A percentile compares a stretch with the other conserved stretches of the same genome.
Evolutionary conservation across 1,284 basidiomycete genomes (phyloP).

Genomic region (Phenoliferia sp.): DNA sequence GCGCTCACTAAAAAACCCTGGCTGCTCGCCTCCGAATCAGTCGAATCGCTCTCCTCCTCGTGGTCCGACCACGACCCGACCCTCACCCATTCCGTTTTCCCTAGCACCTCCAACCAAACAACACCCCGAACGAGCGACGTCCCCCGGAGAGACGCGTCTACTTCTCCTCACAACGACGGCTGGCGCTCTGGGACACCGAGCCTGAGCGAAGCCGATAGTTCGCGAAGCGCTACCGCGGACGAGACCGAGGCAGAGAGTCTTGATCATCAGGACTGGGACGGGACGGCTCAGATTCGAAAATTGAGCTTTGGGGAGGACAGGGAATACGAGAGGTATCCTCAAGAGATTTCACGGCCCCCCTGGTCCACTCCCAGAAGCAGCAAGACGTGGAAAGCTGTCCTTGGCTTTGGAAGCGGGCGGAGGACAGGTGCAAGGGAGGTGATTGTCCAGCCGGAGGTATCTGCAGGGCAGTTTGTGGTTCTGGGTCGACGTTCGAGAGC

Average conservation of each 20-base stretch:
- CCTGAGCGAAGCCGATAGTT: conserved; percentile 13
- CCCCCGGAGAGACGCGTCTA: background rate
- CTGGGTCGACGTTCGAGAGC: background rate
- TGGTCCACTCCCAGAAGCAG: background rate
- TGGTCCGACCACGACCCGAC: conserved; percentile 20
- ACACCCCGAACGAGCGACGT: background rate
- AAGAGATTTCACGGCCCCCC: background rate
- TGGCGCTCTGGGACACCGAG: conserved; percentile 1
- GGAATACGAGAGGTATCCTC: background rate
- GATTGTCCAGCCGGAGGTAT: background rate
- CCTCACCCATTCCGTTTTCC: background rate
- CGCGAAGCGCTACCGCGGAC: conserved; percentile 1
- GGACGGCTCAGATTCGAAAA: background rate
- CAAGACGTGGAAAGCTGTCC: background rate
- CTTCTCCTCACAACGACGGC: background rate
- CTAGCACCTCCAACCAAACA: background rate
- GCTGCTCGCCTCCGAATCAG: conserved; percentile 3
- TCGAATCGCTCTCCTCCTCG: conserved; percentile 24
- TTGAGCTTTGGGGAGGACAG: conserved; percentile 1
- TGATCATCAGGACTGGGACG: background rate
- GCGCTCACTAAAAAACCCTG: background rate
- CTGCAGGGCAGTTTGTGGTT: background rate
- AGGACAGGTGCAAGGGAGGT: background rate
- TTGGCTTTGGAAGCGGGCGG: background rate
- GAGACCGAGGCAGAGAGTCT: background rate